Evolutionary conservation across 2,329 filamentous ascomycete genomes (phyloP).

Genomic region (Epichloe glyceriae): DNA sequence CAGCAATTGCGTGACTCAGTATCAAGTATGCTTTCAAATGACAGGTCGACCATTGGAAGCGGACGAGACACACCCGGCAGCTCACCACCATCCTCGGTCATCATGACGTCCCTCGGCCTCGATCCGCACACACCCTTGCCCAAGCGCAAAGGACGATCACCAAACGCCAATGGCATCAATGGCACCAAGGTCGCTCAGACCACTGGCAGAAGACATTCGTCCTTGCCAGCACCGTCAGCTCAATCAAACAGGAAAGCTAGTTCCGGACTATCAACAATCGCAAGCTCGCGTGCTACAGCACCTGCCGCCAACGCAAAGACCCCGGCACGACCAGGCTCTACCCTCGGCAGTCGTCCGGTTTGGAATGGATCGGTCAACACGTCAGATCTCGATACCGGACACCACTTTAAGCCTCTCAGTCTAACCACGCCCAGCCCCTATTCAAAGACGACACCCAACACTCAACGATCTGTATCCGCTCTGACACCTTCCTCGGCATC

Average conservation of each 20-base stretch:
- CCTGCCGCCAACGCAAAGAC: constrained; percentile 24
- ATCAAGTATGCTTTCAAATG: constrained; percentile 79
- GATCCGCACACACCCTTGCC: constrained; percentile 32
- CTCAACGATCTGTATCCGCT: constrained; percentile 29
- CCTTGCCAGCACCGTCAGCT: constrained; percentile 31
- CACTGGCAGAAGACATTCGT: constrained; percentile 31
- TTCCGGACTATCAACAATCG: constrained; percentile 32
- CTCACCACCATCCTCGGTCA: constrained; percentile 48
- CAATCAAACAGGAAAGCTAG: constrained; percentile 28
- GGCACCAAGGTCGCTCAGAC: constrained; percentile 33
- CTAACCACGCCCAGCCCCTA: constrained; percentile 48
- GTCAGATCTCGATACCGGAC: constrained; percentile 49
- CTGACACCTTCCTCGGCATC: constrained; percentile 30
- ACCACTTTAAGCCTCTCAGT: constrained; percentile 52
- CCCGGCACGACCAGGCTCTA: constrained; percentile 31
- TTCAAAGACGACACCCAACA: constrained; percentile 30
- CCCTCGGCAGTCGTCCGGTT: constrained; percentile 46
- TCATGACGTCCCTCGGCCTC: constrained; percentile 43
- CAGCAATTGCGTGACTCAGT: constrained; percentile 84
- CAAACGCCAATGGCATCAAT: constrained; percentile 29
- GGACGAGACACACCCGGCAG: constrained; percentile 58
- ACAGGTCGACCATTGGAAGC: constrained; percentile 58
- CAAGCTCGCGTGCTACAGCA: constrained; percentile 38
- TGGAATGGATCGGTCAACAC: constrained; percentile 62
- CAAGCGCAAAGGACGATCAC: constrained; percentile 33